Conservation (phyloP, 169 alveolate genomes). For the Plasmodium falciparum region DNA sequence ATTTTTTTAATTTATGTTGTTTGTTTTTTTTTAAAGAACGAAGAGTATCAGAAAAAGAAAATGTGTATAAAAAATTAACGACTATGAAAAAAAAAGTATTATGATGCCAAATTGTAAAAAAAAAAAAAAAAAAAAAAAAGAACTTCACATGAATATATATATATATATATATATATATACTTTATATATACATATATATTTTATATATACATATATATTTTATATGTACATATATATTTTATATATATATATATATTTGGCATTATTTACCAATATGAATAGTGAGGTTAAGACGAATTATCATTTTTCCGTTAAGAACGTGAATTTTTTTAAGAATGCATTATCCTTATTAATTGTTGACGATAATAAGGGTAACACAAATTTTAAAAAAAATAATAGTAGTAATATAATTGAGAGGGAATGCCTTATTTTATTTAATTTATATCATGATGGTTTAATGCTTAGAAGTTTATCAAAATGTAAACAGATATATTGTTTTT, state of each 20-base stretch:
- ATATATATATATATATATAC: too few species aligned
- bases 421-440: conserved; percentile 32
- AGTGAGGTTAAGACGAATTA: conserved; percentile 23
- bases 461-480: conserved; percentile 66
- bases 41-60: neutral
- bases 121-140: too few species aligned
- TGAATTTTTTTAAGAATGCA: conserved; percentile 64
- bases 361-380: conserved; percentile 23
- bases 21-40: too few species aligned
- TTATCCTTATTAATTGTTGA: conserved; percentile 60
- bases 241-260: neutral
- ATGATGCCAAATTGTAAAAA: too few species aligned
- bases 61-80: too few species aligned
- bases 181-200: too few species aligned
- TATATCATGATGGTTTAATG: conserved; percentile 52
- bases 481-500: conserved; percentile 68
- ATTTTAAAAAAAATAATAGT: neutral
- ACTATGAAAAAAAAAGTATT: too few species aligned
- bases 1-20: neutral
- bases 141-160: too few species aligned
- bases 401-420: conserved; percentile 21
- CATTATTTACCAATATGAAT: conserved; percentile 12
- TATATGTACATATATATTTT: too few species aligned
- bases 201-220: too few species aligned
- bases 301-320: conserved; percentile 60